phyloP scores from a whole-genome alignment of 306 rosid species.

The Phaseolus lunatus region DNA sequence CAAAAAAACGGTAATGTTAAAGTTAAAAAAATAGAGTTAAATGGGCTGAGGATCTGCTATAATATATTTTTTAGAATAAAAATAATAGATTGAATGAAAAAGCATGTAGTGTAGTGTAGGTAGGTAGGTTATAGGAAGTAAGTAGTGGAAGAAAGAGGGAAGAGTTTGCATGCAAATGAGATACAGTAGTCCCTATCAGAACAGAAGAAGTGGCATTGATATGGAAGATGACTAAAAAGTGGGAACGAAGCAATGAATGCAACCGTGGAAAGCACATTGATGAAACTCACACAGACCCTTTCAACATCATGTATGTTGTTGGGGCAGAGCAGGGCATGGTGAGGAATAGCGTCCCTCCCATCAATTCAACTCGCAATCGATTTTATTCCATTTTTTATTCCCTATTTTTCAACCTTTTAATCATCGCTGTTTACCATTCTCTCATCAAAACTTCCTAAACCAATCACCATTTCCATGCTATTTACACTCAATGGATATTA shows the following conservation, averaged over 20 bases:
- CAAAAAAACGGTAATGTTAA: no score
- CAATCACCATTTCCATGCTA: constrained; percentile 35
- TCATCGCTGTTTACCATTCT: constrained; percentile 53
- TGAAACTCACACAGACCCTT: constrained; percentile 9
- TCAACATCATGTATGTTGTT: constrained; percentile 48
- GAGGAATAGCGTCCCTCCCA: constrained; percentile 43
- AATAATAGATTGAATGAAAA: no score
- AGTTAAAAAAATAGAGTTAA: no score
- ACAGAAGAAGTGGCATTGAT: not conserved
- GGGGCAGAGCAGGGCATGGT: constrained; percentile 34
- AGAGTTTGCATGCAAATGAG: not conserved
- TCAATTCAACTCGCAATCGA: constrained; percentile 48
- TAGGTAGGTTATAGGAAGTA: no score
- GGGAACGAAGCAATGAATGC: constrained; percentile 40
- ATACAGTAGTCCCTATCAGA: constrained; percentile 11
- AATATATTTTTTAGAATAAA: no score
- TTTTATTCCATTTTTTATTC: constrained; percentile 43
- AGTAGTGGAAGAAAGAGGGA: no score
- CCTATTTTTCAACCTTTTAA: constrained; percentile 49
- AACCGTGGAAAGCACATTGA: constrained; percentile 35
- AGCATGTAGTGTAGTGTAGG: not conserved
- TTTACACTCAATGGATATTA: constrained; percentile 34
- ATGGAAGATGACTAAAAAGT: constrained; percentile 52
- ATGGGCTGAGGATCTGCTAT: no score
- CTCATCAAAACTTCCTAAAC: constrained; percentile 30